phyloP scores from a whole-genome alignment of 148 eudicot species.

The Cornus suecica region DNA sequence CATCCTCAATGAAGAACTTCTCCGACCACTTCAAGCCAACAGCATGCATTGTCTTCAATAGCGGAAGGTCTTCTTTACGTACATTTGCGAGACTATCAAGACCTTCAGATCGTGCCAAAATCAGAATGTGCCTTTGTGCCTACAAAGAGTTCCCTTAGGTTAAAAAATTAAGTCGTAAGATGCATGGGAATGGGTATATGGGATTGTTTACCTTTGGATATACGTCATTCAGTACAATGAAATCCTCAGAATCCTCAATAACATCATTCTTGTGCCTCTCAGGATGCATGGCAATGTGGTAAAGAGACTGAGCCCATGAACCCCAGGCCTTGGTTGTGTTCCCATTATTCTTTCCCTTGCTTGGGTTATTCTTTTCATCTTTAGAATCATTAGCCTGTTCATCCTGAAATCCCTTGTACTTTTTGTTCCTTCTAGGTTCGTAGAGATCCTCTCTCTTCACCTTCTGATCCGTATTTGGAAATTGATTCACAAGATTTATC shows the following conservation, averaged over 20 bases:
- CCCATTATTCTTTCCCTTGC: conserved; percentile 21
- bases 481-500: conserved; percentile 12
- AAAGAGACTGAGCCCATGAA: conserved; percentile 76
- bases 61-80: conserved; percentile 47
- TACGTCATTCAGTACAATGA: conserved; percentile 69
- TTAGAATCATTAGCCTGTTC: conserved; percentile 19
- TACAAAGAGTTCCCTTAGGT: conserved; percentile 17
- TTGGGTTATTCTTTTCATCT: conserved; percentile 25
- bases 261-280: conserved; percentile 55
- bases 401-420: conserved; percentile 42
- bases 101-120: conserved; percentile 64
- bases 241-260: conserved; percentile 49
- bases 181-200: neutral
- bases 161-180: neutral
- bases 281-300: conserved; percentile 69
- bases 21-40: conserved; percentile 65
- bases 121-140: conserved; percentile 79
- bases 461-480: conserved; percentile 37
- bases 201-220: conserved; percentile 69
- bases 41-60: conserved; percentile 68
- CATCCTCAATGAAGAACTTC: conserved; percentile 51
- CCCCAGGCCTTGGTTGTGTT: conserved; percentile 53
- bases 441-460: conserved; percentile 40
- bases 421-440: conserved; percentile 46
- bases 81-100: conserved; percentile 71